Percentiles rank a stretch among this genome's conserved stretches.
These are phyloP conservation scores for Mantamonas sphyraenae DNA, from an alignment of 78 protist species.

Conservation along the genomic window DNA sequence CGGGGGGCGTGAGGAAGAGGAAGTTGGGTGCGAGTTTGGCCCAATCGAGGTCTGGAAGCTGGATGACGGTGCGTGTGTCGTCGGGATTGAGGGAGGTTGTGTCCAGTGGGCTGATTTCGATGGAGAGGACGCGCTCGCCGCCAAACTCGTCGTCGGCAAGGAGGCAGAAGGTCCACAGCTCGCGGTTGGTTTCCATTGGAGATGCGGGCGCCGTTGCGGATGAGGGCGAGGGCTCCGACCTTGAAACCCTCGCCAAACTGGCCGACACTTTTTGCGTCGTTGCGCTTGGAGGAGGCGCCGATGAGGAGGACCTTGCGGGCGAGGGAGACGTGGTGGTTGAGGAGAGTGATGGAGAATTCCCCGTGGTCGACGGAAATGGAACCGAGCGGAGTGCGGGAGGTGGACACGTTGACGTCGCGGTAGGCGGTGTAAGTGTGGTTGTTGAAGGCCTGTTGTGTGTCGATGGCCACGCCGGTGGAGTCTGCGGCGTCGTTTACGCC, in stretches of 20 bases:
- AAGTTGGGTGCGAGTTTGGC: not conserved
- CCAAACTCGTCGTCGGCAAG: not conserved
- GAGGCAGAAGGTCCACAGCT: not conserved
- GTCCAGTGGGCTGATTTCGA: not conserved
- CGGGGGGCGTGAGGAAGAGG: not conserved
- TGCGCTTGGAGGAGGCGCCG: not conserved
- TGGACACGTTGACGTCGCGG: not conserved
- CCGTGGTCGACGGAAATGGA: not conserved
- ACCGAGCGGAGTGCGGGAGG: not conserved
- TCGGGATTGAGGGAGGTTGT: not conserved
- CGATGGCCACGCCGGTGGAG: not conserved
- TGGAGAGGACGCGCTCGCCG: not conserved
- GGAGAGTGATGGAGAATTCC: not conserved
- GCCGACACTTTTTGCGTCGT: not conserved
- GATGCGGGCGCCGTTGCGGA: not conserved
- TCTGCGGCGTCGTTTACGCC: not conserved
- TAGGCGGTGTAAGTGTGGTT: not conserved
- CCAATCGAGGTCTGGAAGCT: not conserved
- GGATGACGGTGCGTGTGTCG: not conserved
- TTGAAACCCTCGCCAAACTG: not conserved
- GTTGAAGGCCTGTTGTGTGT: not conserved
- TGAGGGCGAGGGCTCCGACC: not conserved
- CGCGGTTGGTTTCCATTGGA: not conserved
- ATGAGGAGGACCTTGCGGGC: not conserved
- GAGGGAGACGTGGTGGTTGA: not conserved